A percentile compares a stretch with the other conserved stretches of the same genome.
Evolutionary conservation across 1,139 yeast genomes (phyloP).

Genomic region (Candida buenavistaensis): DNA sequence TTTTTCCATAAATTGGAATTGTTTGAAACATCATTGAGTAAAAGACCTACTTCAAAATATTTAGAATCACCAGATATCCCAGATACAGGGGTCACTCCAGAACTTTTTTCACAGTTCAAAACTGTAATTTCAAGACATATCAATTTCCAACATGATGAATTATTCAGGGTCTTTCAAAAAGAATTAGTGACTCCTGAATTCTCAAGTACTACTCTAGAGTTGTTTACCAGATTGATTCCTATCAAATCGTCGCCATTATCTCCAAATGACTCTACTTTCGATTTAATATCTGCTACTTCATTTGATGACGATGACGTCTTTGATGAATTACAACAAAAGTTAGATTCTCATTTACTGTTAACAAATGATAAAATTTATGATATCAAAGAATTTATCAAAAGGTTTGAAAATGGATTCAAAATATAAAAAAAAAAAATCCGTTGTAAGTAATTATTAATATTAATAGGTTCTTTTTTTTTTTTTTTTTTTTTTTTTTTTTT

Average conservation of each 20-base stretch:
- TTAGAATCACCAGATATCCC: slow-evolving; percentile 1
- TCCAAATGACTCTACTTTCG: slow-evolving; percentile 17
- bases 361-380: slow-evolving; percentile 28
- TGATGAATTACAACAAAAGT: slow-evolving; percentile 9
- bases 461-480: too few relatives aligned
- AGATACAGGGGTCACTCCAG: slow-evolving; percentile 1
- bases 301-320: slow-evolving; percentile 16
- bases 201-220: slow-evolving; percentile 11
- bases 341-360: slow-evolving; percentile 18
- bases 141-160: slow-evolving; percentile 14
- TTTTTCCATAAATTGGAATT: slow-evolving; percentile 7
- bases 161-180: not conserved
- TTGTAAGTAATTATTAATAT: too few relatives aligned
- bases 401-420: slow-evolving; percentile 26
- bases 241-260: slow-evolving; percentile 15
- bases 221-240: slow-evolving; percentile 18
- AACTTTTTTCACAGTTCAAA: slow-evolving; percentile 8
- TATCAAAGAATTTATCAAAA: slow-evolving; percentile 23
- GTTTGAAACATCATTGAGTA: slow-evolving; percentile 4
- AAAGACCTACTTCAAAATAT: slow-evolving; percentile 3
- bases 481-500: not conserved
- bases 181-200: slow-evolving; percentile 13
- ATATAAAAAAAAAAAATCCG: not conserved
- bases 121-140: slow-evolving; percentile 9
- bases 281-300: slow-evolving; percentile 13